A percentile compares a stretch with the other conserved stretches of the same genome.
Conservation (phyloP, 257 asterid genomes). For the Penstemon davidsonii region DNA sequence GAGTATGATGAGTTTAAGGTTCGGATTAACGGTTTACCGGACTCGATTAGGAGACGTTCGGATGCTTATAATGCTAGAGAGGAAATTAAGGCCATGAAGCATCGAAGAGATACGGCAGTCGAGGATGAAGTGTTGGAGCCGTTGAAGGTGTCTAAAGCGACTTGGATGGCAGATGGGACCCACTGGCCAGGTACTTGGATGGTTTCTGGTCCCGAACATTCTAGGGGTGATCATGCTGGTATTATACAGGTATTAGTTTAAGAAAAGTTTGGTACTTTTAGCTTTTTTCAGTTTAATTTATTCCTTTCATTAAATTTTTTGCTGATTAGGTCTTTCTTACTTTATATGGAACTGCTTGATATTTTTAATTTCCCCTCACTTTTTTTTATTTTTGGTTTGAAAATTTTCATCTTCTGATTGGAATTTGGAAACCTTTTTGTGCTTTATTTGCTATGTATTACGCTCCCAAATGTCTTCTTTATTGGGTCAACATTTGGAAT, state of each 20-base stretch:
- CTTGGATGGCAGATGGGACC: conserved; percentile 96
- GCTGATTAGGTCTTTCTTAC: too few relatives aligned
- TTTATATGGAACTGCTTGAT: too few relatives aligned
- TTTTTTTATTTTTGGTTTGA: too few relatives aligned
- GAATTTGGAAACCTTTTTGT: too few relatives aligned
- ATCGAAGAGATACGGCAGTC: conserved; percentile 52
- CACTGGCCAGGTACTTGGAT: conserved; percentile 94
- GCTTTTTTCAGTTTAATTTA: background rate
- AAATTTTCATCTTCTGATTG: too few relatives aligned
- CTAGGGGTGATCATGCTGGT: conserved; percentile 88
- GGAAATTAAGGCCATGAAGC: conserved; percentile 81
- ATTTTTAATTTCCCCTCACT: too few relatives aligned
- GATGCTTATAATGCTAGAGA: conserved; percentile 90
- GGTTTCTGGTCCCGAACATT: conserved; percentile 64
- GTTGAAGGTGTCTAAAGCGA: conserved; percentile 74
- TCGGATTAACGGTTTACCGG: conserved; percentile 79
- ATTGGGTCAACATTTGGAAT: too few relatives aligned
- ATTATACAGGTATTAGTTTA: conserved; percentile 65
- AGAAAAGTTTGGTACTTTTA: background rate
- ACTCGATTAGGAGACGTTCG: conserved; percentile 84
- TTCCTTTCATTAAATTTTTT: background rate
- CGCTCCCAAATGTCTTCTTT: too few relatives aligned
- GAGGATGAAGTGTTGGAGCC: conserved; percentile 68
- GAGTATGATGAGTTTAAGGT: conserved; percentile 93
- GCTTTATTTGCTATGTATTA: too few relatives aligned